Evolutionary conservation across 768 basidiomycete species (phyloP), one percentile per base, ranked within the genome.

Genomic region (Dacryopinax primogenitus): DNA sequence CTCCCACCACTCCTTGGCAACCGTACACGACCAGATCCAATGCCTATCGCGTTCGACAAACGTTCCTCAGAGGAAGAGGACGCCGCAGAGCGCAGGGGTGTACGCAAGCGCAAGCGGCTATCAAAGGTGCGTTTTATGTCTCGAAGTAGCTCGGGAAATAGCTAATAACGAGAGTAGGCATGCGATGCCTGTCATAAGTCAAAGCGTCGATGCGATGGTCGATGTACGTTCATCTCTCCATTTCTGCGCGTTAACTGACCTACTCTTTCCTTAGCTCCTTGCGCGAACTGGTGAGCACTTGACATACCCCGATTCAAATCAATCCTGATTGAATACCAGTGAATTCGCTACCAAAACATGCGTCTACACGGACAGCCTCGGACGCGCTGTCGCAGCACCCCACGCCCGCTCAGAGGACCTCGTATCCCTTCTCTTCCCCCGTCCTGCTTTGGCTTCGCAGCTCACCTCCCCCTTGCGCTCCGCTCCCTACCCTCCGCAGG

Each of bases 121-220:
- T 79, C 80, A 66, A 82, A 82, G 78, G 81, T 79, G 58, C 45
- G 74, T 68, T 23, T 33, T 63, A 33, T 30, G 30, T 33, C 51
- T 62, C 13, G n/a, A 26, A 18, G 9, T 62, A 11, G 9, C 18
- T 33, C 12, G 2, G n/a, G n/a, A n/a, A n/a, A 36, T 65, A 66
- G 41, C 28, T 66, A 32, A 32, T 28, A 30, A 28, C 35, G 51
- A 33, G 12, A 41, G 23, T 65, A 82, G 81, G 81, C 89, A 62
- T 90, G 89, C 75, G 86, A 89, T 74, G 85, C 86, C 63, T 91
- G 89, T 73, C 90, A 91, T 73, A 88, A 87, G 74, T 86, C 84
- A 76, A 91, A 91, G 72, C 83, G 89, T 28, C 83, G 88, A 61
- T 90, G 88, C 75, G 88, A 90, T 75, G 88, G 88, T 88, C 68